These are phyloP conservation scores for Dryadomyces quercivorus DNA, from an alignment of 2,329 filamentous ascomycete genomes.

Conservation along the genomic window DNA sequence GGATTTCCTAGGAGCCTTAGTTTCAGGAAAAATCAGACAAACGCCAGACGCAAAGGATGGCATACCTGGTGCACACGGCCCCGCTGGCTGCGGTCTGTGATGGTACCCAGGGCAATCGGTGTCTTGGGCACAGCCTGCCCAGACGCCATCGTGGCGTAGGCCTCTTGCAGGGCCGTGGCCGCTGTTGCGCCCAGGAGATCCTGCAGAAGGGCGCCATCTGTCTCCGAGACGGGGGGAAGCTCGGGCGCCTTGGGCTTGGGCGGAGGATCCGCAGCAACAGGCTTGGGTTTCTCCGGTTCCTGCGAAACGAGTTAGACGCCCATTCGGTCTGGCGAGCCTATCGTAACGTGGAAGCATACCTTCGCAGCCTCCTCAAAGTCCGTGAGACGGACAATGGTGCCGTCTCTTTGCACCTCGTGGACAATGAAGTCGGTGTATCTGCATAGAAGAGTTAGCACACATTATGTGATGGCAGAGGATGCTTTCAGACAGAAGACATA, in stretches of 20 bases:
- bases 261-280: neutral
- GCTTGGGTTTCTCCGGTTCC: neutral
- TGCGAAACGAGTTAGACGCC: neutral
- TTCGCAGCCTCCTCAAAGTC: constrained; percentile 8
- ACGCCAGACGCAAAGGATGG: neutral
- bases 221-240: constrained; percentile 13
- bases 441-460: constrained; percentile 6
- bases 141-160: constrained; percentile 25
- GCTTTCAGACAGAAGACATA: constrained; percentile 19
- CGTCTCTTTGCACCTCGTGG: constrained; percentile 71
- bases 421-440: constrained; percentile 89
- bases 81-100: constrained; percentile 32
- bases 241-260: neutral
- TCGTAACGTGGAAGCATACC: neutral
- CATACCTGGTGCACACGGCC: constrained; percentile 36
- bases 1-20: constrained; percentile 37
- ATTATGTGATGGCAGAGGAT: neutral
- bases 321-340: neutral
- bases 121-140: constrained; percentile 16
- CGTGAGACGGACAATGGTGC: constrained; percentile 60
- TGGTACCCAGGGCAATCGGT: constrained; percentile 26
- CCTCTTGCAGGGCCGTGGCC: constrained; percentile 26
- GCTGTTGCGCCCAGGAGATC: constrained; percentile 27
- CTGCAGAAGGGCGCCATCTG: constrained; percentile 24
- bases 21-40: neutral